phyloP scores from a whole-genome alignment of 306 rosid species.

The Pachyrhizus erosus region DNA sequence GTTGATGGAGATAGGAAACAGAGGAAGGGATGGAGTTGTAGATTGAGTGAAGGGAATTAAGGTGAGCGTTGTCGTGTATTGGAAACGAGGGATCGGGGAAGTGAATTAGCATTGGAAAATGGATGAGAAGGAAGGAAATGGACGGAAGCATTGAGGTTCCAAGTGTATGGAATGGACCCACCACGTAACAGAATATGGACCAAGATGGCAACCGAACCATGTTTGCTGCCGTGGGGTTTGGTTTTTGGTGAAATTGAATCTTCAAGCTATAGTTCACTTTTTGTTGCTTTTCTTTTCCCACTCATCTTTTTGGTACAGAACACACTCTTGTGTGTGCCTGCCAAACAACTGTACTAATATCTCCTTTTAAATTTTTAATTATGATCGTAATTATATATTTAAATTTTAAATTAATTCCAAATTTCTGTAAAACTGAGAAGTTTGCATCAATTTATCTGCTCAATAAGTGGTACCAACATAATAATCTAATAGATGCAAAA shows the following conservation, averaged over 20 bases:
- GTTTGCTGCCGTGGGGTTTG: slow-evolving; percentile 37
- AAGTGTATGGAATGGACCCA: slow-evolving; percentile 34
- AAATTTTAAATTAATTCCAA: too few relatives aligned
- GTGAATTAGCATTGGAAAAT: background rate
- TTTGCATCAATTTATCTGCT: too few relatives aligned
- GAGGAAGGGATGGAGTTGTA: background rate
- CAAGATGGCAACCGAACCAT: slow-evolving; percentile 30
- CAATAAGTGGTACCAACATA: too few relatives aligned
- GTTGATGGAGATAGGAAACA: background rate
- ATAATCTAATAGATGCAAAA: too few relatives aligned
- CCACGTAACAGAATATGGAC: slow-evolving; percentile 45
- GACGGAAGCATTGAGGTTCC: background rate
- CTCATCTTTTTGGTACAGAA: background rate
- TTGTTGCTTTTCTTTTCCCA: background rate
- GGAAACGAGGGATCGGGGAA: background rate
- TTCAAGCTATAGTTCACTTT: slow-evolving; percentile 27
- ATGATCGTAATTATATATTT: too few relatives aligned
- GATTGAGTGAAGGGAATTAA: slow-evolving; percentile 29
- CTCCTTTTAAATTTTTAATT: too few relatives aligned
- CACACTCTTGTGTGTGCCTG: too few relatives aligned
- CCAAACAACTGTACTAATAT: too few relatives aligned
- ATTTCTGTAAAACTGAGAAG: too few relatives aligned
- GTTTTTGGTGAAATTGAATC: slow-evolving; percentile 20
- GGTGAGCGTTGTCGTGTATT: slow-evolving; percentile 42
- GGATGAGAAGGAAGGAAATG: background rate